Evolutionary conservation across 176 grass and related monocot genomes (phyloP), one percentile per base, ranked within the genome.

Genomic region (Poa pratensis): DNA sequence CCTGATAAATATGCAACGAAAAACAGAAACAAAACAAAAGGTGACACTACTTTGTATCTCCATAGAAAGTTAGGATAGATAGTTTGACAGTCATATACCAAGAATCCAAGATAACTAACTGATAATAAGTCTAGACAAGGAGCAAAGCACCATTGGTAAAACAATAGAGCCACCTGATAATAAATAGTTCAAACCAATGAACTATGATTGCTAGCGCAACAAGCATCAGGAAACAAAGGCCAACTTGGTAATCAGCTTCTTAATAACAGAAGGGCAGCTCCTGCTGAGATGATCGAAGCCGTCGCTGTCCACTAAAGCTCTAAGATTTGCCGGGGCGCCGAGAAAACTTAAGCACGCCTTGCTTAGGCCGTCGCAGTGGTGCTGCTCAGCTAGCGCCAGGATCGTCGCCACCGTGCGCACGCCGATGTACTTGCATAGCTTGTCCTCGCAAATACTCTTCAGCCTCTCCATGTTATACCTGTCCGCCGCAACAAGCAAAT

Each of bases 231-330:
- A 15, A 63, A 28, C 60, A 28, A 28, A 6, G 60, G 60, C 24
- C 24, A 63, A 4, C 60, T 28, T 63, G 60, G 60, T 24, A 30
- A 64, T 30, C 24, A 64, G 61, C 61, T 63, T 63, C 60, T 63
- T 63, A 16, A 63, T 63, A 63, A 63, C 60, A 63, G 60, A 63
- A 16, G 60, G 60, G 60, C 60, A 63, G 26, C 61, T 64, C 26
- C 26, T 64, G 61, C 24, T 64, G 5, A 64, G 61, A 15, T 28
- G 26, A 30, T 64, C 26, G 26, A 64, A 64, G 61, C 26, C 61
- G 11, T 64, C 61, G 5, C 61, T 64, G 61, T 64, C 61, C 26
- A 30, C 26, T 16, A 64, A 64, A 28, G 61, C 61, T 64, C 61
- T 28, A 64, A 64, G 26, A 28, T 63, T 63, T 63, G 60, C 24